Conservation (phyloP, 2,329 filamentous ascomycete genomes). For the Ophiostoma quercus region DNA sequence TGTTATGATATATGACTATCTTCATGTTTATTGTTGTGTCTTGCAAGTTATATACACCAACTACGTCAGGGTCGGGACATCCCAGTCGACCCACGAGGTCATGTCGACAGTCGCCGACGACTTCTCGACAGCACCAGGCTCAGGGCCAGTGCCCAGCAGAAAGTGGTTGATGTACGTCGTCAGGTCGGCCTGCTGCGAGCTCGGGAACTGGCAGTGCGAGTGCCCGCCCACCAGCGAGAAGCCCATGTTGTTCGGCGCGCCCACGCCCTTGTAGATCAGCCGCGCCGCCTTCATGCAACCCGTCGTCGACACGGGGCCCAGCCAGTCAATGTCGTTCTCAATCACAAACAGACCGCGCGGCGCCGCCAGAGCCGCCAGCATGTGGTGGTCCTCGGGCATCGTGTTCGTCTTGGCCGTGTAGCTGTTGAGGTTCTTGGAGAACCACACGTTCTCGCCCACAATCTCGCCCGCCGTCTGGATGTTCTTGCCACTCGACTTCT, state of each 20-base stretch:
- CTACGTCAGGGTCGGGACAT: not conserved
- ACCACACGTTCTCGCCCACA: conserved; percentile 56
- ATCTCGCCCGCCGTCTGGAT: conserved; percentile 49
- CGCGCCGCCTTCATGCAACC: conserved; percentile 53
- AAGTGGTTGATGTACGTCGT: conserved; percentile 53
- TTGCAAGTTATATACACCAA: not conserved
- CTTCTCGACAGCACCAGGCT: conserved; percentile 37
- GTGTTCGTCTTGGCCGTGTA: conserved; percentile 44
- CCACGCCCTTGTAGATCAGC: conserved; percentile 50
- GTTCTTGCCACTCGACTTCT: conserved; percentile 49
- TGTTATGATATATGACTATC: too few relatives aligned
- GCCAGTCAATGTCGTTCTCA: conserved; percentile 57
- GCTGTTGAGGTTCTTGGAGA: conserved; percentile 50
- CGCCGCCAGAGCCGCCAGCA: conserved; percentile 51
- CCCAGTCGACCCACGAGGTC: not conserved
- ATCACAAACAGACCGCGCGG: conserved; percentile 51
- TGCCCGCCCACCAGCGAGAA: conserved; percentile 52
- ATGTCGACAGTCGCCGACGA: conserved; percentile 22
- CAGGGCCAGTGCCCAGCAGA: conserved; percentile 37
- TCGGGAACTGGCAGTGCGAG: conserved; percentile 53
- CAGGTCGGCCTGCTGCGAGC: conserved; percentile 47
- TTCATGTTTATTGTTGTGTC: not conserved
- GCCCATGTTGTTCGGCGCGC: conserved; percentile 51
- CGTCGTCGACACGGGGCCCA: conserved; percentile 52
- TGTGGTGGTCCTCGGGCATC: conserved; percentile 54